Conservation (phyloP, 2,329 filamentous ascomycete species). For the Trichophyton mentagrophytes region DNA sequence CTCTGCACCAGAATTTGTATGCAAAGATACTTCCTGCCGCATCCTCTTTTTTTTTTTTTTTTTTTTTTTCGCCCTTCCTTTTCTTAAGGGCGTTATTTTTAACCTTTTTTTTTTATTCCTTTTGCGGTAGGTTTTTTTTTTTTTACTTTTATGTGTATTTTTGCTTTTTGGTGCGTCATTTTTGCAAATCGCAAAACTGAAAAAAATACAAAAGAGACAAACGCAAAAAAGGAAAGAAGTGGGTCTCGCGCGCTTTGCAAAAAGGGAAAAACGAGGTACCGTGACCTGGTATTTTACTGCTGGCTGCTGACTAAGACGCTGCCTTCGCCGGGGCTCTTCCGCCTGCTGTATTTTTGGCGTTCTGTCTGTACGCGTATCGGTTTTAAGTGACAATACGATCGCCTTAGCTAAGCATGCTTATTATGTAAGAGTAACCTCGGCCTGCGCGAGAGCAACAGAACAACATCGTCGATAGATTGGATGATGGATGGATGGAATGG, state of each 20-base stretch:
- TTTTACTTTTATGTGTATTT: background rate
- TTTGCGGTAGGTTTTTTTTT: background rate
- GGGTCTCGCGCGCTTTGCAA: too few relatives aligned
- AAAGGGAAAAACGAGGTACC: constrained; percentile 1
- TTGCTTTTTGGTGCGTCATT: background rate
- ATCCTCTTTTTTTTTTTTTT: background rate
- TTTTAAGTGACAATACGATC: background rate
- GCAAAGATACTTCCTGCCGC: background rate
- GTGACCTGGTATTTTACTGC: background rate
- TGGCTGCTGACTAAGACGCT: background rate
- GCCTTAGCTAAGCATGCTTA: background rate
- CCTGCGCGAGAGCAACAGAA: too few relatives aligned
- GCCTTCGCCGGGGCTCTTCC: background rate
- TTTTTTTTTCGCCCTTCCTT: background rate
- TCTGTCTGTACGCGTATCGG: background rate
- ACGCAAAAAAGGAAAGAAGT: background rate
- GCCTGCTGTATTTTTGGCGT: background rate
- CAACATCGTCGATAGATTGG: too few relatives aligned
- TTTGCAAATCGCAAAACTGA: background rate
- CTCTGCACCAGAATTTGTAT: background rate
- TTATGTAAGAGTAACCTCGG: background rate
- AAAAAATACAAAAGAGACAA: background rate
- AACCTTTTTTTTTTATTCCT: background rate
- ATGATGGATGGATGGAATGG: too few relatives aligned
- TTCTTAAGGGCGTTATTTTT: background rate